These are phyloP conservation scores for Trametes sanguinea DNA, from an alignment of 768 basidiomycete species.

Conservation along the genomic window DNA sequence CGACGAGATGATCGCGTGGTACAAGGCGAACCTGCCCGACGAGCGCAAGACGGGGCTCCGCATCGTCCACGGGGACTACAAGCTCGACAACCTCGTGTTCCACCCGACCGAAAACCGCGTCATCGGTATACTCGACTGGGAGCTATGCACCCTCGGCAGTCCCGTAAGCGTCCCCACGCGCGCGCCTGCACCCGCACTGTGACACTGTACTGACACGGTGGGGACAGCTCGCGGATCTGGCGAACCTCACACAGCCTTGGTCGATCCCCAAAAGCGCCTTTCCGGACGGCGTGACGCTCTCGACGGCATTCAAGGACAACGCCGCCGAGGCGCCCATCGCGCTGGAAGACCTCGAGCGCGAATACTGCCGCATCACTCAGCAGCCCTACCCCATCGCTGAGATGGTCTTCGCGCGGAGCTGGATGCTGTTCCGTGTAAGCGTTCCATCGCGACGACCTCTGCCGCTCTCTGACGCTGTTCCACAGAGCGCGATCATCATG, in stretches of 20 bases:
- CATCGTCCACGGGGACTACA: constrained; percentile 98
- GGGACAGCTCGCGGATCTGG: constrained; percentile 78
- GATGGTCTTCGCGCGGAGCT: constrained; percentile 81
- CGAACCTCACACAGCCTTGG: constrained; percentile 89
- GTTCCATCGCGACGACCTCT: background rate
- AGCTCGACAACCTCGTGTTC: constrained; percentile 96
- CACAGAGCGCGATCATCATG: constrained; percentile 72
- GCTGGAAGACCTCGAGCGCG: constrained; percentile 74
- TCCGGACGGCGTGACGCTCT: constrained; percentile 19
- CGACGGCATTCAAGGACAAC: constrained; percentile 68
- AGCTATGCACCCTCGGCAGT: constrained; percentile 92
- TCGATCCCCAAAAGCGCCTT: constrained; percentile 49
- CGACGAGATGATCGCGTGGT: constrained; percentile 76
- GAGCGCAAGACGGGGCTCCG: constrained; percentile 73
- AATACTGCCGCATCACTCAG: constrained; percentile 69
- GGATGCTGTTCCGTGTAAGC: constrained; percentile 81
- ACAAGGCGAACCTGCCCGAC: constrained; percentile 70
- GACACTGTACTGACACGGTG: background rate
- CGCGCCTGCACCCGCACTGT: background rate
- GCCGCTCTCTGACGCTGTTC: background rate
- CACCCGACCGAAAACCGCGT: constrained; percentile 90
- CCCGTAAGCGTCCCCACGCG: constrained; percentile 60
- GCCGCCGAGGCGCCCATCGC: constrained; percentile 55
- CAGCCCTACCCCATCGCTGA: constrained; percentile 75
- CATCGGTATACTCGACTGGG: constrained; percentile 97